Conservation (phyloP, 2,329 filamentous ascomycete species). For the Penicillium hesseltinei region DNA sequence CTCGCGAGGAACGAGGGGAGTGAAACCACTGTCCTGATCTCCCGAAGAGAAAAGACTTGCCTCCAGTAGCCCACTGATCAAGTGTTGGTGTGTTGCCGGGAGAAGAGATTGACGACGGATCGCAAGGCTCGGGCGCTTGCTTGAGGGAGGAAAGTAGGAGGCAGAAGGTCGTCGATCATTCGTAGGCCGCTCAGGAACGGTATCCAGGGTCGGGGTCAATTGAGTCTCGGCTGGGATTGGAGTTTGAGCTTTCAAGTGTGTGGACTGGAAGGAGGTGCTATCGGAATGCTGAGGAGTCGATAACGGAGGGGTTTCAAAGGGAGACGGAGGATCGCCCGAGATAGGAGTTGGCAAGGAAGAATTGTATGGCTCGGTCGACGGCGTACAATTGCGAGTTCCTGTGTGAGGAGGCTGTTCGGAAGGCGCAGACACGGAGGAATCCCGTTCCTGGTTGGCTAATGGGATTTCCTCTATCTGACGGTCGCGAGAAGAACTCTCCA, state of each 20-base stretch:
- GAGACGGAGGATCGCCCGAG: constrained; percentile 21
- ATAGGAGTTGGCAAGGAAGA: constrained; percentile 27
- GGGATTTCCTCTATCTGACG: constrained; percentile 9
- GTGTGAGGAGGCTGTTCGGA: constrained; percentile 13
- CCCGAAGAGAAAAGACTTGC: constrained; percentile 25
- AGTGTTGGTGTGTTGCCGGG: constrained; percentile 39
- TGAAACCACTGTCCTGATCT: constrained; percentile 20
- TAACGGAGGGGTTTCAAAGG: constrained; percentile 20
- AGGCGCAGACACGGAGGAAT: constrained; percentile 8
- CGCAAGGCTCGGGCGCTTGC: constrained; percentile 35
- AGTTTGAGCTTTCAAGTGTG: constrained; percentile 17
- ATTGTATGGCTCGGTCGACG: constrained; percentile 19
- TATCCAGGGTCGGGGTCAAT: constrained; percentile 28
- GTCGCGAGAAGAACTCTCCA: constrained; percentile 13
- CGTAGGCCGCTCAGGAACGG: constrained; percentile 28
- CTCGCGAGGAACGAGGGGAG: constrained; percentile 25
- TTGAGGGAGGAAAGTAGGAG: constrained; percentile 18
- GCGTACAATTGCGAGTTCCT: constrained; percentile 9
- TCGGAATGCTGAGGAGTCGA: constrained; percentile 24
- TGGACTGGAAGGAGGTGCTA: constrained; percentile 21
- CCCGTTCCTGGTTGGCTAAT: constrained; percentile 5
- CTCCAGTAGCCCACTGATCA: constrained; percentile 38
- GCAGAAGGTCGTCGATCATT: constrained; percentile 13
- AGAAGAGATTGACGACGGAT: constrained; percentile 42
- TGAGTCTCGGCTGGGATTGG: constrained; percentile 20